A percentile compares a stretch with the other conserved stretches of the same genome.
These are phyloP conservation scores for Podaxis carcinomalis DNA, from an alignment of 768 basidiomycete species.

Conservation along the genomic window DNA sequence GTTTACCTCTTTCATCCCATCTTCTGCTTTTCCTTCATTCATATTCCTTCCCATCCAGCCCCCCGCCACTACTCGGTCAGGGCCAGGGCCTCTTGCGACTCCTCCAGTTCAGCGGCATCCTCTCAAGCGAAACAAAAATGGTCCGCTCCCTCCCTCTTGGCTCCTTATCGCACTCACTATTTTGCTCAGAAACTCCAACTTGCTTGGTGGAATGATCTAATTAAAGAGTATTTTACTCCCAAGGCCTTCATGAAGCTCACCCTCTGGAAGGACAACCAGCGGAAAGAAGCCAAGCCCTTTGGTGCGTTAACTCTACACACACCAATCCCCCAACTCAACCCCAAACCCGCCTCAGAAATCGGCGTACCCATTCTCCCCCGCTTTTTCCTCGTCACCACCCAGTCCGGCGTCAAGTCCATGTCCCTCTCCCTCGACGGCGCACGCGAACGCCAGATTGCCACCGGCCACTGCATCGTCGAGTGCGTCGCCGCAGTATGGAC, in stretches of 20 bases:
- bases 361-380: slow-evolving; percentile 75
- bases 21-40: slow-evolving; percentile 12
- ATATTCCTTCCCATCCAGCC: background rate
- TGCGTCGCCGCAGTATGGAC: slow-evolving; percentile 77
- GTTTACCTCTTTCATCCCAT: slow-evolving; percentile 22
- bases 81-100: slow-evolving; percentile 66
- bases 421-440: slow-evolving; percentile 74
- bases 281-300: slow-evolving; percentile 77
- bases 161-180: background rate
- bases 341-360: slow-evolving; percentile 51
- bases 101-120: slow-evolving; percentile 64
- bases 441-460: slow-evolving; percentile 50
- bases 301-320: slow-evolving; percentile 42
- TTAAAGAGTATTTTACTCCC: slow-evolving; percentile 67
- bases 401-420: slow-evolving; percentile 85
- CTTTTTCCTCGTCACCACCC: slow-evolving; percentile 81
- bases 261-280: slow-evolving; percentile 83
- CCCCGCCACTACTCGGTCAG: slow-evolving; percentile 33
- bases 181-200: slow-evolving; percentile 52
- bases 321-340: background rate
- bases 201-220: slow-evolving; percentile 61
- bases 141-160: slow-evolving; percentile 28
- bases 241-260: slow-evolving; percentile 75
- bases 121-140: slow-evolving; percentile 49
- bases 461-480: slow-evolving; percentile 58